These are phyloP conservation scores for Ganoderma lingzhi DNA, from an alignment of 1,284 basidiomycete species.

Conservation along the genomic window DNA sequence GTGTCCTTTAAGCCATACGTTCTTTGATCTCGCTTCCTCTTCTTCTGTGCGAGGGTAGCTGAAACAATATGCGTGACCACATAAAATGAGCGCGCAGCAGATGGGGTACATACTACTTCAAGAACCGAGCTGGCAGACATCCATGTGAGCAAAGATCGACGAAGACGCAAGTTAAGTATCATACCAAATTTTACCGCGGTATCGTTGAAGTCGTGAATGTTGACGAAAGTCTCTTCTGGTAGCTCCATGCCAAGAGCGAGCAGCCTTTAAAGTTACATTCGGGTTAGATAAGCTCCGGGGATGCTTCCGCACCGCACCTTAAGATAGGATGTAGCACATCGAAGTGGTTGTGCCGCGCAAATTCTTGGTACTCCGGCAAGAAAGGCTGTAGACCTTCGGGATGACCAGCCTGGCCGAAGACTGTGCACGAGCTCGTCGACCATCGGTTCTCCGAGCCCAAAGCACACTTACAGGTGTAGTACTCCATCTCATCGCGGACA, in stretches of 20 bases:
- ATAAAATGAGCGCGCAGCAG: background rate
- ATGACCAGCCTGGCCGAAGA: constrained; percentile 51
- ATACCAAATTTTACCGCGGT: constrained; percentile 41
- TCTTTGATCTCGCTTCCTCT: constrained; percentile 58
- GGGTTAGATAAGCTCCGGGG: constrained; percentile 2
- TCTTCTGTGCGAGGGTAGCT: constrained; percentile 49
- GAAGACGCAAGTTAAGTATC: constrained; percentile 1
- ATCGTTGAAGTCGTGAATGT: constrained; percentile 40
- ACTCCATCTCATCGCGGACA: constrained; percentile 61
- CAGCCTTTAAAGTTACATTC: constrained; percentile 45
- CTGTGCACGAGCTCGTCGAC: constrained; percentile 35
- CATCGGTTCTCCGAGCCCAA: background rate
- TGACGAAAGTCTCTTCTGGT: constrained; percentile 44
- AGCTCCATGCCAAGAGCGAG: constrained; percentile 47
- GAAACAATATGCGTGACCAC: background rate
- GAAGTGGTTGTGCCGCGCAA: constrained; percentile 59
- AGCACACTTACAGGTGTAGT: constrained; percentile 58
- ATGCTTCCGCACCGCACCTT: constrained; percentile 42
- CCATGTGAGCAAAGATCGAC: background rate
- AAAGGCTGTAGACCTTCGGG: constrained; percentile 59
- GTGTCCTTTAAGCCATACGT: constrained; percentile 64
- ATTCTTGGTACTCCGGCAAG: constrained; percentile 64
- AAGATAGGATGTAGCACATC: constrained; percentile 59
- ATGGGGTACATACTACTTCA: constrained; percentile 43
- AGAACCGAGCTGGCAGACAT: constrained; percentile 38